Evolutionary conservation across 139 green algal genomes (phyloP).

Genomic region (Tetraselmis chui): DNA sequence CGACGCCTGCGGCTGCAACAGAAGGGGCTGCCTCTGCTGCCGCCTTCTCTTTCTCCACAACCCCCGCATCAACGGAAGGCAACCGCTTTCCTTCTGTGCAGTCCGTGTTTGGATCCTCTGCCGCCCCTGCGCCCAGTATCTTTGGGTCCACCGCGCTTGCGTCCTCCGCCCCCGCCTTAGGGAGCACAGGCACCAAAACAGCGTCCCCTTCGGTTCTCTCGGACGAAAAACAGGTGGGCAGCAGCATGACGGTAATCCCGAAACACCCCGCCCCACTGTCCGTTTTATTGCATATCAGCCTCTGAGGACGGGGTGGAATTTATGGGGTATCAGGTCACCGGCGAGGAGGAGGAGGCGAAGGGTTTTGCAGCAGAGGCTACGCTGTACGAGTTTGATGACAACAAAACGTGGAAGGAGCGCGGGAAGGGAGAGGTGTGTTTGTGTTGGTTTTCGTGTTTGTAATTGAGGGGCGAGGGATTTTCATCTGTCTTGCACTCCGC

Average conservation of each 20-base stretch:
- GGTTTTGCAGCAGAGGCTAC: slow-evolving; percentile 25
- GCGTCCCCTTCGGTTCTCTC: neutral
- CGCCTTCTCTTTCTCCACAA: neutral
- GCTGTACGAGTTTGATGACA: slow-evolving; percentile 36
- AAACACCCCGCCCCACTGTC: no score
- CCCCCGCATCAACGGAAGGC: neutral
- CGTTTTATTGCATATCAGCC: no score
- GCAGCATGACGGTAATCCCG: no score
- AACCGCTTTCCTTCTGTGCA: neutral
- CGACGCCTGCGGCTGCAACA: neutral
- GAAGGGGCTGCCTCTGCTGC: no score
- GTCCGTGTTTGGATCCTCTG: neutral
- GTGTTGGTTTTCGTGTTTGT: no score
- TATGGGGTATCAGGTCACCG: no score
- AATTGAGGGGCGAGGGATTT: no score
- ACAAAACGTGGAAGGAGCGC: slow-evolving; percentile 30
- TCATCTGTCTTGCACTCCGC: no score
- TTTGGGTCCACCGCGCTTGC: neutral
- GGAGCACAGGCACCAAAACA: neutral
- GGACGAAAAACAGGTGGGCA: neutral
- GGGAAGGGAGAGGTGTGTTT: slow-evolving; percentile 29
- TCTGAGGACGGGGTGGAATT: no score
- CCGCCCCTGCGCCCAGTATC: neutral
- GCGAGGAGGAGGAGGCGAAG: slow-evolving; percentile 30
- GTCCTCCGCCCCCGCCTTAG: neutral